Conservation (phyloP, 305 asterid species). For the Lippia alba region DNA sequence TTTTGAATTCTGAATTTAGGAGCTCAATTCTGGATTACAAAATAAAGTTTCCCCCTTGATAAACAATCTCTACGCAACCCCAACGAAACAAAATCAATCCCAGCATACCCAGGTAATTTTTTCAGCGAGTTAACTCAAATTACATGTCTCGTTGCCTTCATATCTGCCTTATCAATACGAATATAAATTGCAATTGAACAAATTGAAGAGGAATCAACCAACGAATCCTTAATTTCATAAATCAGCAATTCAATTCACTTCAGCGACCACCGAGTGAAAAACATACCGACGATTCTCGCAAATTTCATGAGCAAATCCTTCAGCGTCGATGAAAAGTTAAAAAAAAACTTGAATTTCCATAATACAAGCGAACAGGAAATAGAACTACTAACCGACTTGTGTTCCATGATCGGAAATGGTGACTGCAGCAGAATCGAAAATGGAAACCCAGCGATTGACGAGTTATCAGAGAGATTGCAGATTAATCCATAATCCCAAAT, state of each 20-base stretch:
- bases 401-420: neutral
- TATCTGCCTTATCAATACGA: neutral
- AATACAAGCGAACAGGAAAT: constrained; percentile 20
- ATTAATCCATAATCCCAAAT: no score
- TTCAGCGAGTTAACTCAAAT: neutral
- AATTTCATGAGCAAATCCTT: neutral
- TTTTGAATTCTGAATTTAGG: constrained; percentile 13
- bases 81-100: neutral
- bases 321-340: neutral
- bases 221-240: neutral
- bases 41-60: neutral
- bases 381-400: constrained; percentile 50
- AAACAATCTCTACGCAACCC: neutral
- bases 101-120: neutral
- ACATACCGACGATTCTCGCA: neutral
- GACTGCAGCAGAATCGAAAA: neutral
- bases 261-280: neutral
- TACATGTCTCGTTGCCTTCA: neutral
- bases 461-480: neutral
- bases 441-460: neutral
- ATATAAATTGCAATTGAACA: constrained; percentile 11
- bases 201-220: constrained; percentile 20
- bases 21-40: constrained; percentile 18
- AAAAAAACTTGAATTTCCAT: no score
- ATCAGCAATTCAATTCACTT: neutral